Base-by-base conservation (phyloP, 768 basidiomycete genomes). In the Crucibulum laeve region DNA sequence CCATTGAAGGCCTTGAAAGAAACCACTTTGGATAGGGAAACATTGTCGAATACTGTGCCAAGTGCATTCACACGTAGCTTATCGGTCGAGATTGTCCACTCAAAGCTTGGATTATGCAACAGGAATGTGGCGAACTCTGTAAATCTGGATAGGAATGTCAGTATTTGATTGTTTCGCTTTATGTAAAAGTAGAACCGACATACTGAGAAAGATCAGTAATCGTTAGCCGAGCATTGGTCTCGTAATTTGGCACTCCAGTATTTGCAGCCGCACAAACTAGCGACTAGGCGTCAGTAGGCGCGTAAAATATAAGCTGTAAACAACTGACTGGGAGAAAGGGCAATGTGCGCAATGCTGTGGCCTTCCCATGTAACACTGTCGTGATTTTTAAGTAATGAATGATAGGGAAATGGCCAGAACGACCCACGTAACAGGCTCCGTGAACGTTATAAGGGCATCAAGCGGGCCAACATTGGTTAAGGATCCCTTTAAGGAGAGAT, bases 1-100 rank as follows among this genome's bases (percentile, higher is more conserved):
- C 74, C 73, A 46, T 87, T 80, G 60, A 87, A 87, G 4, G 84
- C 86, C 53, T 78, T 81, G 65, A 87, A 73, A 3, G 76, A 61
- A 28, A 87, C 55, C 1, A 69, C 65, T 61, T 87, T 87, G 37
- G 67, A 73, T 25, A 88, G 68, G 0, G 69, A 64, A 22, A 87
- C 75, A 44, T 75, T 73, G 47, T 85, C 80, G 49, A 87, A 87
- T 49, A 80, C 75, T 8, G 81, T 84, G 13, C 80, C 81, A 1
- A 87, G 71, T 4, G 86, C 84, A 2, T 68, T 74, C 13, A 88
- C 59, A 23, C 80, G 76, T 38, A 87, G 74, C 32, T 67, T 75
- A n/a, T 70, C 47, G 0, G 85, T 84, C 4, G 81, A 81, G 37
- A 87, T 80, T 1, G 76, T 82, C 85, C 85, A 87, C 4, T 73